Base-by-base conservation (phyloP, 768 basidiomycete genomes). In the Tylopilus felleus region DNA sequence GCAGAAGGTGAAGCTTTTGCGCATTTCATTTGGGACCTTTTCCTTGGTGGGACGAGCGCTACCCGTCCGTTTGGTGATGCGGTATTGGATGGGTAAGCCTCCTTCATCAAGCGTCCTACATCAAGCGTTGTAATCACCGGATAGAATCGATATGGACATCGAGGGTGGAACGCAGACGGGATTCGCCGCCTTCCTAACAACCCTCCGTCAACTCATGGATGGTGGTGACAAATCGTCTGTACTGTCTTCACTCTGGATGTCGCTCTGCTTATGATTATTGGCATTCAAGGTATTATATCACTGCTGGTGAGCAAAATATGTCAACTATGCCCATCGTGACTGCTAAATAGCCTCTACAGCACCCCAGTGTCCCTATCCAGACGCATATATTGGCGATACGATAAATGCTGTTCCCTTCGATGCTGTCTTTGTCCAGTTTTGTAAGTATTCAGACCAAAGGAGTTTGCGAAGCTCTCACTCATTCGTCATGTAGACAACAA, bases 11-110 rank as follows among this genome's bases (percentile, higher is more conserved):
- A 70, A 21, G 64, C 73, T 1, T 90, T 86, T 66, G 87, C 82
- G 0, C 76, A 83, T 36, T 82, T 78, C 0, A 81, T 90, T 43
- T 90, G 88, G 88, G 52, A 71, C 41, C 53, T 87, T 47, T 88
- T 89, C 68, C 73, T 90, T 19, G 88, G 86, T 25, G 86, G 86
- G 14, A 72, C 76, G 3, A 82, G 80, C 52, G 67, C 64, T 23
- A 86, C 81, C 4, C 79, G 88, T 51, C 89, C 88, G 0, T 91
- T 91, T 61, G 89, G 88, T 35, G 65, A 52, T 52, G 89, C 86
- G 8, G 77, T 88, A 49, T 75, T 90, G 14, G 88, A 90, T 63
- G 88, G 88, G 87, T 86, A 40, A 41, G 65, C 16, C 17, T 59
- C 1, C 16, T 16, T 29, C 17, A 1, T 49, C 28, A 28, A 16